phyloP scores from a whole-genome alignment of 2,329 filamentous ascomycete species.

The Ophiosphaerella herpotricha region DNA sequence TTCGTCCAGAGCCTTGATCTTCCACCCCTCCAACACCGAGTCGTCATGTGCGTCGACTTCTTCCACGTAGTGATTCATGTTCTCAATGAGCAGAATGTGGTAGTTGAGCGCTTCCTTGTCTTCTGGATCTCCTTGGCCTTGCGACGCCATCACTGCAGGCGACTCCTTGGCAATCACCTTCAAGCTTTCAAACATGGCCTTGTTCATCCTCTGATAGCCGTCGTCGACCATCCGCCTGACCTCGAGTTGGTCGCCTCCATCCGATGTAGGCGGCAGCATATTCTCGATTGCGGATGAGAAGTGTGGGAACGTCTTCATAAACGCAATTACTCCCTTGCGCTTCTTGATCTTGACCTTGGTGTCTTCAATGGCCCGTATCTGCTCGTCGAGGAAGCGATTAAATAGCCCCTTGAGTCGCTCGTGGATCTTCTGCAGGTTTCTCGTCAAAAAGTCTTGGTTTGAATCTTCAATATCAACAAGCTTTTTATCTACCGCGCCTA shows the following conservation, averaged over 20 bases:
- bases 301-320: conserved; percentile 89
- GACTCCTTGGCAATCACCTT: conserved; percentile 86
- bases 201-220: conserved; percentile 86
- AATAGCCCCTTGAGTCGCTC: conserved; percentile 75
- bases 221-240: conserved; percentile 80
- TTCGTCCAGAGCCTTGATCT: conserved; percentile 74
- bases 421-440: conserved; percentile 78
- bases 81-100: conserved; percentile 95
- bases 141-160: conserved; percentile 59
- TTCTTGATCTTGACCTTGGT: conserved; percentile 99
- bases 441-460: conserved; percentile 89
- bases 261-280: conserved; percentile 64
- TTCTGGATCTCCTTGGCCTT: conserved; percentile 66
- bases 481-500: conserved; percentile 80
- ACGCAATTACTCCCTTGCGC: conserved; percentile 92
- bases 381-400: conserved; percentile 88
- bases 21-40: conserved; percentile 81
- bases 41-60: conserved; percentile 79
- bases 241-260: conserved; percentile 62
- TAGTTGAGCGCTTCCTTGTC: conserved; percentile 98
- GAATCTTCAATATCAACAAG: conserved; percentile 80
- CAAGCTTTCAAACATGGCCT: conserved; percentile 95
- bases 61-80: conserved; percentile 97
- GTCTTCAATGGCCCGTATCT: conserved; percentile 93
- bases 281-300: conserved; percentile 85